phyloP scores from a whole-genome alignment of 1,139 yeast genomes.

The Taphrina wiesneri region DNA sequence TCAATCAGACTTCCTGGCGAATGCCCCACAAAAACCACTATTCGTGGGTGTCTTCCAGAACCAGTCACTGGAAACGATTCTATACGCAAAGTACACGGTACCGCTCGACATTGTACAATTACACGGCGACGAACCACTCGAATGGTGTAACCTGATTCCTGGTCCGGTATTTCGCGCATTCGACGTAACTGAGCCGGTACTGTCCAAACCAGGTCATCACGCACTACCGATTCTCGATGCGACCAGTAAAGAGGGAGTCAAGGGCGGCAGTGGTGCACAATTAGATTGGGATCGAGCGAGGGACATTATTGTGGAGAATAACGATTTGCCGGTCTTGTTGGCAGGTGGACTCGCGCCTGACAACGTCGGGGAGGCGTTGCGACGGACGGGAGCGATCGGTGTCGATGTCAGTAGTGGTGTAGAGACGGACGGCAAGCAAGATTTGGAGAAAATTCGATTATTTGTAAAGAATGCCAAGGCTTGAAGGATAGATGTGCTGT shows the following conservation, averaged over 20 bases:
- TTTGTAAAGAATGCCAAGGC: conserved; percentile 59
- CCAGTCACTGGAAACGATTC: conserved; percentile 67
- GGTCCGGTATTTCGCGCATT: conserved; percentile 74
- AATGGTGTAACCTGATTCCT: conserved; percentile 53
- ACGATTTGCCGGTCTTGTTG: conserved; percentile 50
- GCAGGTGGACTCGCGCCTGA: conserved; percentile 89
- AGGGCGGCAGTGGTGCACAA: conserved; percentile 84
- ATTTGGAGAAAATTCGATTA: conserved; percentile 56
- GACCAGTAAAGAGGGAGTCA: conserved; percentile 64
- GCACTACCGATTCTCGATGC: conserved; percentile 57
- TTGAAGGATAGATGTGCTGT: too few species aligned
- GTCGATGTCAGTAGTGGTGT: conserved; percentile 97
- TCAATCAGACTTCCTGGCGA: conserved; percentile 46
- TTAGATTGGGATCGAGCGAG: conserved; percentile 62
- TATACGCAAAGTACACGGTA: conserved; percentile 52
- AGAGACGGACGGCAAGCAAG: conserved; percentile 75
- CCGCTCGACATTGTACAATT: conserved; percentile 77
- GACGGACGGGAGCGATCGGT: conserved; percentile 63
- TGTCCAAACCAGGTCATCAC: conserved; percentile 48
- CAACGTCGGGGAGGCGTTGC: conserved; percentile 61
- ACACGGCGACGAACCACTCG: conserved; percentile 80
- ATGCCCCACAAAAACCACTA: conserved; percentile 56
- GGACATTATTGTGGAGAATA: background rate
- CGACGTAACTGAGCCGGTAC: conserved; percentile 46
- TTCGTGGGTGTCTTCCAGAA: conserved; percentile 90